Evolutionary conservation across 768 basidiomycete species (phyloP), one percentile per base, ranked within the genome.

Genomic region (Hericium alpestre): DNA sequence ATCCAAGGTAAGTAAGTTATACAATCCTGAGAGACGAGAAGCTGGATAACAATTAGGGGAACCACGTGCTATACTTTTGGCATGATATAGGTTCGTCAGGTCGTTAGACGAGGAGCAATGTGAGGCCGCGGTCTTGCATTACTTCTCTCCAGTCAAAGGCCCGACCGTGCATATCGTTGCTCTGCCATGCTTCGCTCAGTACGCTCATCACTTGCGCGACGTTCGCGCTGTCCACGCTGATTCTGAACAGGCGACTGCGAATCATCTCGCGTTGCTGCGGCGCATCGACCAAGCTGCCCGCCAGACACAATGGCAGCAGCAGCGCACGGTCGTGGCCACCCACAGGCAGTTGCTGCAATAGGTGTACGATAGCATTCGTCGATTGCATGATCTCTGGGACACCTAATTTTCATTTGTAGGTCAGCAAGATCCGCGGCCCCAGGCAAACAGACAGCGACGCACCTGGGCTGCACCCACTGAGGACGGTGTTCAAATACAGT

Each of bases 401-500:
- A 58, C 61, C 61, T 62, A 32, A 1, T 38, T 32, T 51, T 25
- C 38, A 55, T 54, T 53, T 54, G 52, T 10, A 32, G 32, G 43
- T 61, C 57, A 58, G 39, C 55, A 41, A 38, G 49, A 20, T 10
- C n/a, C 41, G 15, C 47, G 11, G 55, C 16, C 38, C 11, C 43
- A 23, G 54, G 7, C 49, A 53, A 20, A 51, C 46, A 16, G 23
- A 32, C 32, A 10, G 32, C 32, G 32, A 57, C 62, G 51, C 27
- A 63, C 62, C 62, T 46, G 62, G 62, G 39, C 53, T 63, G 20
- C 59, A 58, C 1, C 62, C 62, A 6, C 60, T 61, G 23, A 63
- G 55, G 16, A 59, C 60, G 38, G 56, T 63, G 40, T 61, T 63
- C 23, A 63, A 56, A 51, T 63, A 63, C 27, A 63, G 32, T 22